phyloP scores from a whole-genome alignment of 2,329 filamentous ascomycete genomes.

The Arthrinium phaeospermum region DNA sequence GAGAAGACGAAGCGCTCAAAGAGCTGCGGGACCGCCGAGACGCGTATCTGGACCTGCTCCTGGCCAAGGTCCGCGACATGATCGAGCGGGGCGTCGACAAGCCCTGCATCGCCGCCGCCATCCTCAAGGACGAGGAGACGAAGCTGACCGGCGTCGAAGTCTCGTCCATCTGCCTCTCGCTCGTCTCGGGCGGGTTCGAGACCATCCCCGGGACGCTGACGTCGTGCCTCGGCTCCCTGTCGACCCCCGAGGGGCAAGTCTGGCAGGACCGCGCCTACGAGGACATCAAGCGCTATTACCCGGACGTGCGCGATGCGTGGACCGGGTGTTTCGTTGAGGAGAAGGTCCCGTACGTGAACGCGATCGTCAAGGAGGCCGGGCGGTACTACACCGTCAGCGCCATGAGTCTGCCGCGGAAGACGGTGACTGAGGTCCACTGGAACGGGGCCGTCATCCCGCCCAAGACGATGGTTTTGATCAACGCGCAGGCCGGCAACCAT shows the following conservation, averaged over 20 bases:
- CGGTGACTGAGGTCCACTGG: conserved; percentile 55
- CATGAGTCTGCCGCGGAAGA: conserved; percentile 59
- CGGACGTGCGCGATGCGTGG: conserved; percentile 54
- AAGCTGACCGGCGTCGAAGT: conserved; percentile 59
- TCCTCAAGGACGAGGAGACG: conserved; percentile 59
- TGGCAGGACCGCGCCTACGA: conserved; percentile 59
- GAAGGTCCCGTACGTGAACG: conserved; percentile 53
- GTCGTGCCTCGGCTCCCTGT: conserved; percentile 55
- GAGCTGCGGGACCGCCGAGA: conserved; percentile 54
- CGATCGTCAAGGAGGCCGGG: conserved; percentile 57
- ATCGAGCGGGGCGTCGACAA: conserved; percentile 57
- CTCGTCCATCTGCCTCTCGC: conserved; percentile 56
- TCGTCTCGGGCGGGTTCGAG: conserved; percentile 60
- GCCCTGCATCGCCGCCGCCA: conserved; percentile 59
- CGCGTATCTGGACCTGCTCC: conserved; percentile 53
- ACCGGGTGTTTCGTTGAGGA: conserved; percentile 49
- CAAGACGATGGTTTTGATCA: conserved; percentile 60
- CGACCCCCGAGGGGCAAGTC: conserved; percentile 51
- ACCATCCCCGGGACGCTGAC: conserved; percentile 60
- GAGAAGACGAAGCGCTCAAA: conserved; percentile 53
- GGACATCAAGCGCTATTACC: conserved; percentile 56
- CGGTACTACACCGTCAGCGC: conserved; percentile 59
- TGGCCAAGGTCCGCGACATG: conserved; percentile 57
- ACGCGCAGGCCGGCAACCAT: conserved; percentile 60
- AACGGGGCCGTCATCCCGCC: conserved; percentile 56